Percentiles rank a stretch among this genome's conserved stretches.
phyloP scores from a whole-genome alignment of 805 yeast genomes.

The Lipomyces sp. region DNA sequence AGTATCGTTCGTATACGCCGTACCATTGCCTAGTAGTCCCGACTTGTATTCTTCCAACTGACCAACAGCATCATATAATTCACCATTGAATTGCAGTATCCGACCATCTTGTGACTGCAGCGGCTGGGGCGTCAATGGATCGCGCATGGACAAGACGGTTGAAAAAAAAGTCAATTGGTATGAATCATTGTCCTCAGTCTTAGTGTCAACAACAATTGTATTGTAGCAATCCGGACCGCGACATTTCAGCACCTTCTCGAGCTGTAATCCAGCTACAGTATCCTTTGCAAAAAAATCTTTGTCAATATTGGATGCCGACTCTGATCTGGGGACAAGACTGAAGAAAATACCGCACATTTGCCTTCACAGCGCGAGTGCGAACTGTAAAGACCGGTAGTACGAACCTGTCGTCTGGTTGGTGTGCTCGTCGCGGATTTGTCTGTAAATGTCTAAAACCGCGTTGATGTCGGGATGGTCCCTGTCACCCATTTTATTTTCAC shows the following conservation, averaged over 20 bases:
- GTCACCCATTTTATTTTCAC: no score
- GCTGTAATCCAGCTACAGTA: constrained; percentile 13
- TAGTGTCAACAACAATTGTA: not conserved
- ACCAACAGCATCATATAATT: constrained; percentile 62
- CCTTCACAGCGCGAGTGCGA: not conserved
- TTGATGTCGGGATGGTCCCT: no score
- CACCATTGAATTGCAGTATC: constrained; percentile 86
- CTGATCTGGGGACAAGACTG: constrained; percentile 25
- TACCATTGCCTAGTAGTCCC: constrained; percentile 10
- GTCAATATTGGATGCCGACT: constrained; percentile 1
- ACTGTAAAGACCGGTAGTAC: not conserved
- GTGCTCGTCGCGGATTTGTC: not conserved
- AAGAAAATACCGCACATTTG: constrained; percentile 46
- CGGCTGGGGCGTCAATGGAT: constrained; percentile 83
- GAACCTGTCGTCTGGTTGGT: not conserved
- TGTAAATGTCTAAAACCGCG: no score
- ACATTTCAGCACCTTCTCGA: constrained; percentile 17
- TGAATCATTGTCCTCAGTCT: not conserved
- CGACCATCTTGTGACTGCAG: constrained; percentile 42
- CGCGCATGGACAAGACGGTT: constrained; percentile 77
- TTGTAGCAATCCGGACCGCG: constrained; percentile 44
- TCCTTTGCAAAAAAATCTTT: not conserved
- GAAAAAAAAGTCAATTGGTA: constrained; percentile 50
- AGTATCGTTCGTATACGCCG: constrained; percentile 61
- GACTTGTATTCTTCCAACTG: constrained; percentile 49